phyloP scores from a whole-genome alignment of 1,139 yeast species.

The Taphrina wiesneri region DNA sequence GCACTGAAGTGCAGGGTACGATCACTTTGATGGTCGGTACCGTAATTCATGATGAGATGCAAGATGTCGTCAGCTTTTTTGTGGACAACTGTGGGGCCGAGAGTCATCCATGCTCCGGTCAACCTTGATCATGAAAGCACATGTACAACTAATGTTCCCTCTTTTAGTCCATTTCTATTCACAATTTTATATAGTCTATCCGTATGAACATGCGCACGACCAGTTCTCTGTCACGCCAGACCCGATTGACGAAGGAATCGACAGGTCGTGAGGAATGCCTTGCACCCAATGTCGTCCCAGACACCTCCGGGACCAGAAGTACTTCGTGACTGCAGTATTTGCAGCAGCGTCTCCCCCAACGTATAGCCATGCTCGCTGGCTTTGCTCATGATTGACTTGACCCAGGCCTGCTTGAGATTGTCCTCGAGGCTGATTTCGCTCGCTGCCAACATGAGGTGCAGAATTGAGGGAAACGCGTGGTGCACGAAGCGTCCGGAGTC shows the following conservation, averaged over 20 bases:
- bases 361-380: neutral
- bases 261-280: neutral
- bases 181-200: neutral
- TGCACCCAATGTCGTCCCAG: constrained; percentile 5
- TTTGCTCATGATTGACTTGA: neutral
- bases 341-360: constrained; percentile 1
- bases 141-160: neutral
- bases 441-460: constrained; percentile 1
- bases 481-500: constrained; percentile 5
- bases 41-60: neutral
- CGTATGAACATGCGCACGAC: neutral
- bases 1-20: no score
- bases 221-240: neutral
- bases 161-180: no score
- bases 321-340: neutral
- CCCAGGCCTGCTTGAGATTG: neutral
- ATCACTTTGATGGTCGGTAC: neutral
- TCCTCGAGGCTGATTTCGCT: neutral
- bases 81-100: neutral
- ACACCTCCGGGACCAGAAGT: neutral
- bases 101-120: neutral
- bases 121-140: neutral
- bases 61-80: neutral
- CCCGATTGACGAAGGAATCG: neutral
- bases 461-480: constrained; percentile 14